Evolutionary conservation across 2,329 filamentous ascomycete genomes (phyloP).

Genomic region (Monosporascus sp.): DNA sequence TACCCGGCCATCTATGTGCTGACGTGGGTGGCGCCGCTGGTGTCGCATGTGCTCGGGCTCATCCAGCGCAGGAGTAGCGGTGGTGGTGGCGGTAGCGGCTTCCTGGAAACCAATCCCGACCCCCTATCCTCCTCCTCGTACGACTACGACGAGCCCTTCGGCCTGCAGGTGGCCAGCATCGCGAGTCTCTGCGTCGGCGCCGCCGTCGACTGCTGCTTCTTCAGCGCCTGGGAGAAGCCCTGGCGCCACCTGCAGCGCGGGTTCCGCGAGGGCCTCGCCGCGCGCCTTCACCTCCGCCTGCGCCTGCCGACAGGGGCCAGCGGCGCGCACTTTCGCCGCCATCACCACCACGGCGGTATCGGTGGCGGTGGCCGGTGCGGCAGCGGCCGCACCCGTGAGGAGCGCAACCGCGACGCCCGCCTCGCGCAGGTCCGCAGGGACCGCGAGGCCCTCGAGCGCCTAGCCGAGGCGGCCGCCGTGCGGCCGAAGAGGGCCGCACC

Average conservation of each 20-base stretch:
- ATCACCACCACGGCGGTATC: neutral
- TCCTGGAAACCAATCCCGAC: neutral
- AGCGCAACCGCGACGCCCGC: conserved; percentile 46
- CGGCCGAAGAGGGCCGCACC: conserved; percentile 10
- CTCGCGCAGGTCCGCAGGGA: conserved; percentile 43
- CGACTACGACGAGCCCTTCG: conserved; percentile 42
- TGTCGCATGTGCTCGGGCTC: conserved; percentile 58
- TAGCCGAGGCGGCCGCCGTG: conserved; percentile 9
- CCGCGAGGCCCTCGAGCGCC: conserved; percentile 34
- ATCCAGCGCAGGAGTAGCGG: conserved; percentile 20
- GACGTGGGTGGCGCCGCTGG: conserved; percentile 69
- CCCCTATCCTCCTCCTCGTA: conserved; percentile 2
- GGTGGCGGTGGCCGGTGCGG: conserved; percentile 1
- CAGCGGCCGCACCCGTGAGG: conserved; percentile 44
- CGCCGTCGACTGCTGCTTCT: conserved; percentile 62
- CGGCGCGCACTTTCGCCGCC: neutral
- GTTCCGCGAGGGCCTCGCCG: conserved; percentile 26
- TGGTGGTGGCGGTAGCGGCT: conserved; percentile 4
- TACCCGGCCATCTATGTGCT: conserved; percentile 69
- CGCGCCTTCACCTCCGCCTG: conserved; percentile 12
- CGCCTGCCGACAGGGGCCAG: conserved; percentile 3
- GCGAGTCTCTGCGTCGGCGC: conserved; percentile 61
- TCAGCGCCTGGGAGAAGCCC: conserved; percentile 64
- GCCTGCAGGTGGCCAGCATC: conserved; percentile 48
- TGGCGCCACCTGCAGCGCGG: conserved; percentile 52